phyloP scores from a whole-genome alignment of 169 alveolate genomes.

The Plasmodium reichenowi region DNA sequence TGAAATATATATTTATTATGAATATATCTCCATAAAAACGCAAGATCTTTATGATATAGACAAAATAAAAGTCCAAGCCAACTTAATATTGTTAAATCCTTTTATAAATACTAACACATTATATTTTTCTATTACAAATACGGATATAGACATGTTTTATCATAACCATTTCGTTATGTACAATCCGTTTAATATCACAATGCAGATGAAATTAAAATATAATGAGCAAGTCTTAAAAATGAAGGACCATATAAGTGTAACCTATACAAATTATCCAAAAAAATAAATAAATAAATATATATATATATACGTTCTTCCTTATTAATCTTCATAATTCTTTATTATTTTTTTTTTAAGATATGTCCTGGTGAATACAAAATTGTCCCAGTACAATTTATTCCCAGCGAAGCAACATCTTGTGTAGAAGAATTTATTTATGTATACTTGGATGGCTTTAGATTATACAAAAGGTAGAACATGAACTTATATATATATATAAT shows the following conservation, averaged over 20 bases:
- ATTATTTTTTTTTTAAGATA: constrained; percentile 15
- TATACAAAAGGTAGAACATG: constrained; percentile 50
- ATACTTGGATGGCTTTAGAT: constrained; percentile 25
- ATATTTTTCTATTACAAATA: constrained; percentile 19
- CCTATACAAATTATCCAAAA: not conserved
- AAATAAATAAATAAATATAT: not conserved
- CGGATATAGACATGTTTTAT: constrained; percentile 27
- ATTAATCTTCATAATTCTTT: not conserved
- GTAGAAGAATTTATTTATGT: constrained; percentile 31
- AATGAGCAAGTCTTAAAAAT: not conserved
- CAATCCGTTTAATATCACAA: constrained; percentile 36
- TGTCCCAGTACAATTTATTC: constrained; percentile 38
- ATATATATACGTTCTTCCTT: not conserved
- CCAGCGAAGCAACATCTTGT: constrained; percentile 2
- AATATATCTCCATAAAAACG: constrained; percentile 11
- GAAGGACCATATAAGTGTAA: constrained; percentile 13
- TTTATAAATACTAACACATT: constrained; percentile 5
- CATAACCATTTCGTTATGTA: constrained; percentile 24
- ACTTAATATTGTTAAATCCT: constrained; percentile 16
- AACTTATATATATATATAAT: not conserved
- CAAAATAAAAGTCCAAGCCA: constrained; percentile 14
- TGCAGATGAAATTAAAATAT: constrained; percentile 2
- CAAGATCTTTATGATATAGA: constrained; percentile 3
- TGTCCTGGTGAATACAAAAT: constrained; percentile 25
- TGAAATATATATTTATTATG: constrained; percentile 20